Evolutionary conservation across 768 basidiomycete genomes (phyloP).

Genomic region (Suillus plorans): DNA sequence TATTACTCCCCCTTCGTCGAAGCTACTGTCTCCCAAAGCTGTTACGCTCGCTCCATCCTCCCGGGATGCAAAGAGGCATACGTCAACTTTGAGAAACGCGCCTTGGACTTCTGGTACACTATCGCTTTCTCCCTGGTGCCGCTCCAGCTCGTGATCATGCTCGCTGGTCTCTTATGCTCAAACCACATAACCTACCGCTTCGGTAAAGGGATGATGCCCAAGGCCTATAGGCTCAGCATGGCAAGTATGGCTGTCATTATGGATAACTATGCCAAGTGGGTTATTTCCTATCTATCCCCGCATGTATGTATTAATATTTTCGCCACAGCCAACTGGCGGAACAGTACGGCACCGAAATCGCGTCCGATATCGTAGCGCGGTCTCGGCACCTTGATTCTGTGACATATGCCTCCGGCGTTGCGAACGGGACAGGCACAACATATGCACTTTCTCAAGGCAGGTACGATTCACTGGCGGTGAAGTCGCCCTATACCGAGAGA

Average conservation of each 20-base stretch:
- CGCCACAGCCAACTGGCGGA: slow-evolving; percentile 64
- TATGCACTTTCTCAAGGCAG: slow-evolving; percentile 56
- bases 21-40: slow-evolving; percentile 71
- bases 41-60: slow-evolving; percentile 68
- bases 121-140: slow-evolving; percentile 67
- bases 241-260: slow-evolving; percentile 79
- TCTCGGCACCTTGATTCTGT: slow-evolving; percentile 45
- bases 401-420: slow-evolving; percentile 13
- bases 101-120: slow-evolving; percentile 66
- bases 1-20: slow-evolving; percentile 81
- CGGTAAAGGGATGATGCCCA: slow-evolving; percentile 61
- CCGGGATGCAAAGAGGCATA: slow-evolving; percentile 75
- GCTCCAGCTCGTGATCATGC: slow-evolving; percentile 61
- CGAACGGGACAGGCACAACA: neutral
- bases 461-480: neutral
- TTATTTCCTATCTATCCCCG: slow-evolving; percentile 8
- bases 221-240: slow-evolving; percentile 74
- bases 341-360: slow-evolving; percentile 67
- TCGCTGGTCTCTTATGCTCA: slow-evolving; percentile 65
- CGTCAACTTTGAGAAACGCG: slow-evolving; percentile 52
- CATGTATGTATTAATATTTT: neutral
- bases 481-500: neutral
- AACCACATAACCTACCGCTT: slow-evolving; percentile 88
- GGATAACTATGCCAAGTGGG: slow-evolving; percentile 79
- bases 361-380: slow-evolving; percentile 55